A percentile compares a stretch with the other conserved stretches of the same genome.
Evolutionary conservation across 1,284 basidiomycete species (phyloP).

Genomic region (Nidula niveotomentosa): DNA sequence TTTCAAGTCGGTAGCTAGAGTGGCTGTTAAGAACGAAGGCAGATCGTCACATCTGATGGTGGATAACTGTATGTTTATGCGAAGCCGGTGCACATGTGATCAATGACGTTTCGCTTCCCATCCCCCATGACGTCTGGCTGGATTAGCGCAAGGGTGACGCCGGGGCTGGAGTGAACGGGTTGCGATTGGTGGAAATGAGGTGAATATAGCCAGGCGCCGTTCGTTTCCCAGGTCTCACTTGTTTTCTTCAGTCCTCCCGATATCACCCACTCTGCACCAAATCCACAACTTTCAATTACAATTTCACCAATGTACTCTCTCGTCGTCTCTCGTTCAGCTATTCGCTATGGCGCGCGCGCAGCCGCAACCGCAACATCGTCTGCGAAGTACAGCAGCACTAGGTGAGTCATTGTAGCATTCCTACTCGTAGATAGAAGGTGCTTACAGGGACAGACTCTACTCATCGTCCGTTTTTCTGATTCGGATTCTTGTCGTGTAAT

Average conservation of each 20-base stretch:
- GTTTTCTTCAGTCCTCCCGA: neutral
- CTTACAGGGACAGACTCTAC: neutral
- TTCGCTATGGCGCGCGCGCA: neutral
- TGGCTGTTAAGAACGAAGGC: no score
- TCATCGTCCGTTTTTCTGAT: neutral
- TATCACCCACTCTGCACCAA: neutral
- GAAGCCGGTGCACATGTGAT: no score
- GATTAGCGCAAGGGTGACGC: neutral
- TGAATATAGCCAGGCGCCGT: neutral
- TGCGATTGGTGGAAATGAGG: neutral
- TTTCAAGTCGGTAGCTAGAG: no score
- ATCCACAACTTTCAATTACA: neutral
- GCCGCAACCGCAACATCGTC: neutral
- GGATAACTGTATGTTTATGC: no score
- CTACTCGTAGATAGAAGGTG: neutral
- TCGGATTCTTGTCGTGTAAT: neutral
- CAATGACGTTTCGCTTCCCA: no score
- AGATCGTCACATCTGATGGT: no score
- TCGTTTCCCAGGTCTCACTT: neutral
- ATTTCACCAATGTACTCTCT: slow-evolving; percentile 6
- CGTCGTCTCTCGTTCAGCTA: slow-evolving; percentile 1
- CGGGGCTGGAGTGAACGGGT: neutral
- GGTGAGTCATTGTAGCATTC: slow-evolving; percentile 6
- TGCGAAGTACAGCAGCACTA: slow-evolving; percentile 12
- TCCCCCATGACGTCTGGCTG: no score